Percentiles rank a stretch among this genome's conserved stretches.
phyloP scores from a whole-genome alignment of 2,329 filamentous ascomycete genomes.

The Beauveria bassiana region DNA sequence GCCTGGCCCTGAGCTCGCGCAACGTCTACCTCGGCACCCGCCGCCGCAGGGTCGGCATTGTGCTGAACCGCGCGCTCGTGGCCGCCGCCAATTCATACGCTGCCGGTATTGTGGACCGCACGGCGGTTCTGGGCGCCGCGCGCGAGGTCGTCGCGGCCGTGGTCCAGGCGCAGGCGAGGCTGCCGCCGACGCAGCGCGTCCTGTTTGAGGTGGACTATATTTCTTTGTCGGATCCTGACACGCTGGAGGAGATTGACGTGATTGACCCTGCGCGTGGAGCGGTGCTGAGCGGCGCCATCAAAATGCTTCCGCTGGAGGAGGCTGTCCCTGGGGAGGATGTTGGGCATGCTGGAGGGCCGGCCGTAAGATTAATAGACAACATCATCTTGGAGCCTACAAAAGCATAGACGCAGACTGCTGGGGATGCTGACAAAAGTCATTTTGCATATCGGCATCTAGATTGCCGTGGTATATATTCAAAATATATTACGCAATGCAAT shows the following conservation, averaged over 20 bases:
- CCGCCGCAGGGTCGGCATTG: conserved; percentile 62
- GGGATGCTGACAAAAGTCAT: background rate
- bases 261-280: conserved; percentile 67
- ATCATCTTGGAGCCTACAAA: conserved; percentile 55
- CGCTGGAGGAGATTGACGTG: conserved; percentile 66
- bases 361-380: conserved; percentile 90
- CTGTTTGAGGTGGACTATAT: conserved; percentile 85
- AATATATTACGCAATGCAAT: background rate
- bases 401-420: background rate
- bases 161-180: conserved; percentile 51
- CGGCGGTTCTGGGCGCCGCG: conserved; percentile 66
- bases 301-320: conserved; percentile 75
- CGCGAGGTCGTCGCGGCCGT: conserved; percentile 48
- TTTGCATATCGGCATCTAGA: background rate
- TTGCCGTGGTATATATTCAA: conserved; percentile 2
- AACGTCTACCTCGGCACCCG: conserved; percentile 86
- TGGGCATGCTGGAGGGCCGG: conserved; percentile 62
- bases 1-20: conserved; percentile 81
- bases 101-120: conserved; percentile 44
- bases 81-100: conserved; percentile 63
- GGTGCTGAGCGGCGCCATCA: conserved; percentile 82
- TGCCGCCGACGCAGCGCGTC: conserved; percentile 54
- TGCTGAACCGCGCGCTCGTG: conserved; percentile 61
- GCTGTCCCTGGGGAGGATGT: conserved; percentile 64
- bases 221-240: conserved; percentile 78